phyloP scores from a whole-genome alignment of 305 asterid genomes.

The Ruellia speciosa region DNA sequence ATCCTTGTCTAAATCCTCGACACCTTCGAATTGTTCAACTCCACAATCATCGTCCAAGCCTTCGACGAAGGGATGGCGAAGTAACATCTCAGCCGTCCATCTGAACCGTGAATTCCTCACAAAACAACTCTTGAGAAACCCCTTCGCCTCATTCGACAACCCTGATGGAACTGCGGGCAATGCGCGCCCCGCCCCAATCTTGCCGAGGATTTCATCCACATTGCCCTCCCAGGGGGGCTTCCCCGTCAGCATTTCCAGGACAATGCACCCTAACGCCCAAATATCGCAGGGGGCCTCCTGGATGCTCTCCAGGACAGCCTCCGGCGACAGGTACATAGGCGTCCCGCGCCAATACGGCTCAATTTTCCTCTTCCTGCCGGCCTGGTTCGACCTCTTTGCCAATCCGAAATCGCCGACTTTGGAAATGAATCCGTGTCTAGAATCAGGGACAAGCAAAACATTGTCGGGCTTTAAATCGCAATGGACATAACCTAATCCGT shows the following conservation, averaged over 20 bases:
- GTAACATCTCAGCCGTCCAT: conserved; percentile 70
- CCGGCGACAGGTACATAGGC: conserved; percentile 75
- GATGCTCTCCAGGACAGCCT: conserved; percentile 53
- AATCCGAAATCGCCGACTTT: conserved; percentile 83
- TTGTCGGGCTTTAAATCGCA: conserved; percentile 89
- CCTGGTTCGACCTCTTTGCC: conserved; percentile 54
- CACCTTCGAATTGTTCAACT: conserved; percentile 31
- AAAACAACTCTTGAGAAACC: conserved; percentile 71
- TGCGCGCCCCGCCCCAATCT: conserved; percentile 42
- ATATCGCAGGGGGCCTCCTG: conserved; percentile 69
- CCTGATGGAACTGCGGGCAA: conserved; percentile 44
- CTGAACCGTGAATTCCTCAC: conserved; percentile 60
- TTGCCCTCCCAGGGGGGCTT: conserved; percentile 49
- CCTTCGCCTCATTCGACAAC: conserved; percentile 54
- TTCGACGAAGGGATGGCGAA: conserved; percentile 54
- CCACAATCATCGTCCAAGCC: conserved; percentile 38
- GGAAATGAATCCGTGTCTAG: conserved; percentile 31
- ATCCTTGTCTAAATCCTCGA: conserved; percentile 43
- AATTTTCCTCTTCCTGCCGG: conserved; percentile 55
- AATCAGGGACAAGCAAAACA: conserved; percentile 39
- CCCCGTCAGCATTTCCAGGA: conserved; percentile 80
- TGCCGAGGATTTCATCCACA: conserved; percentile 38
- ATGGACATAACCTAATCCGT: conserved; percentile 66
- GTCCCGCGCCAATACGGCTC: conserved; percentile 81
- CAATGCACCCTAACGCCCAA: conserved; percentile 87